Percentiles rank a stretch among this genome's conserved stretches.
These are phyloP conservation scores for Bidens hawaiensis DNA, from an alignment of 140 eudicot genomes.

Conservation along the genomic window DNA sequence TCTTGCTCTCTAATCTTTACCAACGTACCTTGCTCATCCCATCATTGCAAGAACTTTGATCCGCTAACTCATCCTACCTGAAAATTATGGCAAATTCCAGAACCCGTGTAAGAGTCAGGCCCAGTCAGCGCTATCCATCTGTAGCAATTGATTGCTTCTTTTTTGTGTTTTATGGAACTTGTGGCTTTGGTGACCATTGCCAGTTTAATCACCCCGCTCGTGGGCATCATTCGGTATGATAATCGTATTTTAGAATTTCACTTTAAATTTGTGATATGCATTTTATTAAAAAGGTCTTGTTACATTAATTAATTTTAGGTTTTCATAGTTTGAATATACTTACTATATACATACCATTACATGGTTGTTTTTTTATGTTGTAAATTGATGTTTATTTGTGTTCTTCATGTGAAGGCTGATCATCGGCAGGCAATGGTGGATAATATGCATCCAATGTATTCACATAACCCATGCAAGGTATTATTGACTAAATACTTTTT, in stretches of 20 bases:
- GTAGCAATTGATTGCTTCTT: not conserved
- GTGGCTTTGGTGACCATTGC: not conserved
- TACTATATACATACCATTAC: not conserved
- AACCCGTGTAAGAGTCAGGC: not conserved
- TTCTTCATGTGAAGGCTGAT: not conserved
- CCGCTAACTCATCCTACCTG: not conserved
- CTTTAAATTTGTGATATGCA: no score
- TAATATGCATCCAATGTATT: not conserved
- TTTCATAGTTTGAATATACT: not conserved
- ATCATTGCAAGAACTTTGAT: not conserved
- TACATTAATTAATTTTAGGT: not conserved
- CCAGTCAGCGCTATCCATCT: not conserved
- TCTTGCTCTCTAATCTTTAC: not conserved
- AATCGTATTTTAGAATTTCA: not conserved
- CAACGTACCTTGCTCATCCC: no score
- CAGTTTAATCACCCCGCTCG: constrained; percentile 8
- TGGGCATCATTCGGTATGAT: not conserved
- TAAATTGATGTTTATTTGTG: not conserved
- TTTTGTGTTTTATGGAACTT: not conserved
- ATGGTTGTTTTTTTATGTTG: not conserved
- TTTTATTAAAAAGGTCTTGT: not conserved
- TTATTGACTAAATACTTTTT: not conserved
- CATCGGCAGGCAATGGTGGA: not conserved
- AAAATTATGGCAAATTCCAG: not conserved
- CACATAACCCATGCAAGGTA: constrained; percentile 23